These are phyloP conservation scores for Cladosporium halotolerans DNA, from an alignment of 2,329 filamentous ascomycete species.

Conservation along the genomic window DNA sequence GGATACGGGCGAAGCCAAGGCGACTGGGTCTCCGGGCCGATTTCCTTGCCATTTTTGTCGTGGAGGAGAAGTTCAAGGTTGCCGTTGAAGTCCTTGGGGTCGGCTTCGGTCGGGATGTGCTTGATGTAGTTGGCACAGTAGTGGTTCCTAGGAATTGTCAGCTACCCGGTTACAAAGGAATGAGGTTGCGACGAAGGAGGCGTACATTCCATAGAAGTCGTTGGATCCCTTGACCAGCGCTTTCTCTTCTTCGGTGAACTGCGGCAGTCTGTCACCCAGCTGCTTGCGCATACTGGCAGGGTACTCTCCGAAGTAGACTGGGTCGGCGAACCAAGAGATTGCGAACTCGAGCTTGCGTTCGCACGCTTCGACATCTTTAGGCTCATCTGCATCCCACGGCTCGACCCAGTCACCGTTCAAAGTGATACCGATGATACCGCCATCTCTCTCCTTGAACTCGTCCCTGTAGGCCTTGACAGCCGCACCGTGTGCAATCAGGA, in stretches of 20 bases:
- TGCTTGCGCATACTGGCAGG: conserved; percentile 77
- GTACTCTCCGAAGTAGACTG: conserved; percentile 77
- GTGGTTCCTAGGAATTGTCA: conserved; percentile 52
- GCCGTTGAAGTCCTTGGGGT: conserved; percentile 63
- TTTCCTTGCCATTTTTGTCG: conserved; percentile 65
- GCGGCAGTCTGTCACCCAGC: conserved; percentile 69
- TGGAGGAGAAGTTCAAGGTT: conserved; percentile 64
- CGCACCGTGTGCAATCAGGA: conserved; percentile 71
- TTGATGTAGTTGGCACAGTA: conserved; percentile 86
- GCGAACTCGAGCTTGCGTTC: conserved; percentile 80
- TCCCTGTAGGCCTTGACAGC: conserved; percentile 78
- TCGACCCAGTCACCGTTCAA: conserved; percentile 68
- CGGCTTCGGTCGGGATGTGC: conserved; percentile 50
- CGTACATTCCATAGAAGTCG: conserved; percentile 79
- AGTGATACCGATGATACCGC: conserved; percentile 79
- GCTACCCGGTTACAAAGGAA: not conserved
- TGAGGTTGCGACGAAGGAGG: not conserved
- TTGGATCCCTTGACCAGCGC: conserved; percentile 77
- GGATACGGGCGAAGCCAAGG: conserved; percentile 74
- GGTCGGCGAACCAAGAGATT: conserved; percentile 84
- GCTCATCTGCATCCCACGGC: conserved; percentile 74
- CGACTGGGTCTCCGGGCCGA: conserved; percentile 77
- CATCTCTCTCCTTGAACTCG: conserved; percentile 66
- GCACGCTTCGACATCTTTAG: conserved; percentile 66
- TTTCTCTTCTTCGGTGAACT: conserved; percentile 65